Conservation (phyloP, 2,329 filamentous ascomycete species). For the Sarocladium strictum region DNA sequence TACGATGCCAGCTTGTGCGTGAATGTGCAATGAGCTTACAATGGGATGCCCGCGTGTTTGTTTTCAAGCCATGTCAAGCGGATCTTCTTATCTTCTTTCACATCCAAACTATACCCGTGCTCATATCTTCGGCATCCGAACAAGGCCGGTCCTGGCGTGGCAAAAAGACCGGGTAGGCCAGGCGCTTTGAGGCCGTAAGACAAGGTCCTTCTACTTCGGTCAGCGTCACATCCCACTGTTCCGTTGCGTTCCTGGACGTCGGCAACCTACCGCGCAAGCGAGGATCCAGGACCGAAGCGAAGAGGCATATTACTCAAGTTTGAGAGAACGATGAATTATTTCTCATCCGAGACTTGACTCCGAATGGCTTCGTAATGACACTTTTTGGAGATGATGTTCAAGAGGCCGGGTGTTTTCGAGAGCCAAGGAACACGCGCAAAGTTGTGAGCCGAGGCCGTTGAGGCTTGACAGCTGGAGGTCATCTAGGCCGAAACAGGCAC, state of each 20-base stretch:
- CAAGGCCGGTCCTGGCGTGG: neutral
- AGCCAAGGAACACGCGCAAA: neutral
- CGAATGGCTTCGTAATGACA: no score
- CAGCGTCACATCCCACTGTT: neutral
- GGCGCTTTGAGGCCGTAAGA: neutral
- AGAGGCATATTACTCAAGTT: neutral
- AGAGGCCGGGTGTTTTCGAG: no score
- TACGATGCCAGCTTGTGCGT: neutral
- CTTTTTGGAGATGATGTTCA: no score
- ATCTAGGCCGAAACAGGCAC: conserved; percentile 6
- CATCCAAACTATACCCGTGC: neutral
- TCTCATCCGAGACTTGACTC: no score
- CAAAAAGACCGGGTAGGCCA: neutral
- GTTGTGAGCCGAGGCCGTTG: neutral
- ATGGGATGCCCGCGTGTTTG: neutral
- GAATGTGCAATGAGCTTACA: neutral
- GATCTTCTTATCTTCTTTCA: neutral
- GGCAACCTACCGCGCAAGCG: neutral
- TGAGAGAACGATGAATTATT: no score
- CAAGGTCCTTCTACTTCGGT: neutral
- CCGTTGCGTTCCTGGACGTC: neutral
- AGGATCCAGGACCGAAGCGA: neutral
- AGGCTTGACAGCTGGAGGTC: neutral
- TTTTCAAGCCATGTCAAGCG: neutral
- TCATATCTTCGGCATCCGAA: neutral